Conservation (phyloP, 495 filamentous ascomycete genomes). For the Talaromyces trachyspermus region DNA sequence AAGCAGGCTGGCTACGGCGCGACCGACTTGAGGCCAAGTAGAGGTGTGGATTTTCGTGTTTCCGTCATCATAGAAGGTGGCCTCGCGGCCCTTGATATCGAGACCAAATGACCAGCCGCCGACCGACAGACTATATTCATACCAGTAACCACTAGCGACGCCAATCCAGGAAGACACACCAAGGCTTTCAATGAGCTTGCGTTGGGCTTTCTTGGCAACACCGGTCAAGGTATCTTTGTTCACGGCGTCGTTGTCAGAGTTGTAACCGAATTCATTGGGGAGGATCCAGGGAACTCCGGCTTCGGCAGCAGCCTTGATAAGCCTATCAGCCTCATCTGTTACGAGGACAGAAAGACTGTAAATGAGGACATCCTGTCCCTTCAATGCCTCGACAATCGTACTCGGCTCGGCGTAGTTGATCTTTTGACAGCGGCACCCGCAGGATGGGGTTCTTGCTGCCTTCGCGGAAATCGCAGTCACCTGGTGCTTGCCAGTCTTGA, state of each 20-base stretch:
- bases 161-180: conserved; percentile 42
- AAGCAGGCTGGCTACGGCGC: conserved; percentile 34
- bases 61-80: conserved; percentile 44
- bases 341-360: conserved; percentile 44
- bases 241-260: conserved; percentile 28
- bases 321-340: conserved; percentile 27
- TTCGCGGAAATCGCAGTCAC: conserved; percentile 45
- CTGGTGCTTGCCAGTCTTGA: conserved; percentile 42
- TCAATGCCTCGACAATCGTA: conserved; percentile 37
- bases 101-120: conserved; percentile 31
- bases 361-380: conserved; percentile 49
- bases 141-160: conserved; percentile 44
- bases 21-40: conserved; percentile 39
- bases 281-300: conserved; percentile 55
- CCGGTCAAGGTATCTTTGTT: conserved; percentile 24
- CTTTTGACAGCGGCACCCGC: conserved; percentile 30
- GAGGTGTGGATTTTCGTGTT: conserved; percentile 27
- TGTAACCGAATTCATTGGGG: conserved; percentile 50
- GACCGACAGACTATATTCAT: conserved; percentile 39
- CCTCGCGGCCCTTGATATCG: conserved; percentile 26
- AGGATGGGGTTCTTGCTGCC: conserved; percentile 30
- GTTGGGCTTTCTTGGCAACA: conserved; percentile 8
- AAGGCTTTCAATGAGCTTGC: conserved; percentile 30
- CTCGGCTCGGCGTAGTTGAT: conserved; percentile 42
- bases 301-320: conserved; percentile 52